Percentiles rank a stretch among this genome's conserved stretches.
These are phyloP conservation scores for Penicillium verrucosum DNA, from an alignment of 2,329 filamentous ascomycete species.

Conservation along the genomic window DNA sequence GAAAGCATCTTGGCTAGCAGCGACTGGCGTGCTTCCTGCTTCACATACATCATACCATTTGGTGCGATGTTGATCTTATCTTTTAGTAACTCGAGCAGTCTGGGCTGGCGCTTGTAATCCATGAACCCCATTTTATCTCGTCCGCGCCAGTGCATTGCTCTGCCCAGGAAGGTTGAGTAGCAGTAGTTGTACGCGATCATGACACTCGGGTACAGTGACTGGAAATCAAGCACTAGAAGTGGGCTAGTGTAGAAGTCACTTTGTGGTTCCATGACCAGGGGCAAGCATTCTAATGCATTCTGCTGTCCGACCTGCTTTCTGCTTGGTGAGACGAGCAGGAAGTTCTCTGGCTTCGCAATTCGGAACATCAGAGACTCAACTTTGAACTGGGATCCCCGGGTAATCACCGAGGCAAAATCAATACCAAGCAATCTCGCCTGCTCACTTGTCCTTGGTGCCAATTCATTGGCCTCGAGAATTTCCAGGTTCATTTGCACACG, in stretches of 20 bases:
- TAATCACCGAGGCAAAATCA: conserved; percentile 96
- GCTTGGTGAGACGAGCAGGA: conserved; percentile 83
- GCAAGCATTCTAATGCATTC: conserved; percentile 90
- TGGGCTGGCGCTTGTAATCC: conserved; percentile 74
- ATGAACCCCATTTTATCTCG: conserved; percentile 92
- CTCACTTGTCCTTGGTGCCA: conserved; percentile 85
- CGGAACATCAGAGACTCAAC: conserved; percentile 98
- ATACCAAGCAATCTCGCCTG: conserved; percentile 89
- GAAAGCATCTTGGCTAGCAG: conserved; percentile 93
- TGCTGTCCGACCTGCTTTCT: conserved; percentile 89
- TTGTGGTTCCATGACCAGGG: conserved; percentile 95
- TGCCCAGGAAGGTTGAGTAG: conserved; percentile 92
- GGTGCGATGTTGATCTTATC: conserved; percentile 89
- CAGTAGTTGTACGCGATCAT: conserved; percentile 99
- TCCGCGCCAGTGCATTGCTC: conserved; percentile 83
- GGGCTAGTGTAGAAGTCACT: conserved; percentile 92
- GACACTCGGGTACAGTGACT: conserved; percentile 91
- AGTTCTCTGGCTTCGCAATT: conserved; percentile 95
- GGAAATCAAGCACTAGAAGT: conserved; percentile 87
- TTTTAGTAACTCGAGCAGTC: conserved; percentile 72
- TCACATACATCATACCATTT: conserved; percentile 95
- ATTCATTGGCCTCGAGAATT: conserved; percentile 84
- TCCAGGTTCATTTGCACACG: conserved; percentile 81
- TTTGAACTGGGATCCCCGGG: conserved; percentile 93
- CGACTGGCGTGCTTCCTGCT: conserved; percentile 79